Base-by-base conservation (phyloP, 1,139 yeast genomes). In the Yamadazyma siamensis region DNA sequence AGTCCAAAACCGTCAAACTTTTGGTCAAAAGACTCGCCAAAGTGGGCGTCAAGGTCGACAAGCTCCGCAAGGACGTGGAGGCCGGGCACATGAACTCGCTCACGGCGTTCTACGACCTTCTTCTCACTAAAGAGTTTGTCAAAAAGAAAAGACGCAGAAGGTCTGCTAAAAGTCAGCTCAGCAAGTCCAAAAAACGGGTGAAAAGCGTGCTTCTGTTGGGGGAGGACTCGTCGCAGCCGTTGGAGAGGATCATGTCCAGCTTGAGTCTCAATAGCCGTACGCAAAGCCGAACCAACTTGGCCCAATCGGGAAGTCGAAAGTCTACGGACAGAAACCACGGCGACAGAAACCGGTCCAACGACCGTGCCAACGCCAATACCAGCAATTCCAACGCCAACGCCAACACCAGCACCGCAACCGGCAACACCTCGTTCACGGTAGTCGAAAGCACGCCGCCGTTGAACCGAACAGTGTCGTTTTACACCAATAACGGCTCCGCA, bases 61-160 rank as follows among this genome's bases (percentile, higher is more conserved):
- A 70, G 5, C 60, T 91, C 21, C 79, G 79, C 40, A 66, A 71
- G 5, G 76, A 85, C 14, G 80, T 89, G 2, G 49, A 61, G 14
- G 65, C 74, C 33, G 74, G 74, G 31, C 77, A 79, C 35, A 80
- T 88, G 59, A 95, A 86, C 51, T 67, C 88, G 0, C 59, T 86
- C 15, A 80, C 89, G n/a, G 96, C 95, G 0, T 68, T 85, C 38
- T 91, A 94, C 83, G 82, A 80, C 27, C 62, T 91, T 10, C 59
- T 82, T 10, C 59, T 86, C 13, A 89, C 86, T 23, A 68, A 72
- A 31, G 94, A 83, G 41, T 61, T 59, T 30, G 41, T 53, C 13
- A 58, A 56, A 34, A 67, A 65, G 50, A 63, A 60, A 41, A 49
- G 49, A 23, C 65, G 61, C 46, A 65, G 69, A 44, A 55, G 58